These are phyloP conservation scores for Monosporozyma aquatica DNA, from an alignment of 805 yeast species.

Conservation along the genomic window DNA sequence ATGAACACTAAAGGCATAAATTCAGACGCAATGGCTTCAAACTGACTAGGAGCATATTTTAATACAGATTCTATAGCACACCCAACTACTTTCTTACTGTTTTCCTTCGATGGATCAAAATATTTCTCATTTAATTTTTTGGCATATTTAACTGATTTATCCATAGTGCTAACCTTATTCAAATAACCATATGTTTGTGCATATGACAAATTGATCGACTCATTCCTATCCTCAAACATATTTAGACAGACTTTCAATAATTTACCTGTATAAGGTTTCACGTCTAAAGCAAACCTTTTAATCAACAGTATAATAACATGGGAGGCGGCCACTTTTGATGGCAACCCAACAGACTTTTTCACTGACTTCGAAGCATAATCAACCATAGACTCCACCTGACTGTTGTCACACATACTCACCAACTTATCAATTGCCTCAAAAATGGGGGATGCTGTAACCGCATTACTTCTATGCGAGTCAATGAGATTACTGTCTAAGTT, in stretches of 20 bases:
- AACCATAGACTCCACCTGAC: conserved; percentile 38
- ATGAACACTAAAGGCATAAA: conserved; percentile 73
- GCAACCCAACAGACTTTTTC: conserved; percentile 72
- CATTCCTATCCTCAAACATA: conserved; percentile 63
- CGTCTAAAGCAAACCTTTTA: conserved; percentile 40
- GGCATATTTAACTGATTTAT: conserved; percentile 46
- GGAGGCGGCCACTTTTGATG: conserved; percentile 82
- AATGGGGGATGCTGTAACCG: conserved; percentile 74
- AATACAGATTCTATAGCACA: conserved; percentile 57
- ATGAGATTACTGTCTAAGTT: conserved; percentile 62
- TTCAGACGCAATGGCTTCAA: conserved; percentile 49
- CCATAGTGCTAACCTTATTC: conserved; percentile 50
- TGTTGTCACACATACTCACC: conserved; percentile 46
- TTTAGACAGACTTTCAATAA: conserved; percentile 47
- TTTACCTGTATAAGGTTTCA: conserved; percentile 49
- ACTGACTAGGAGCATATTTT: conserved; percentile 58
- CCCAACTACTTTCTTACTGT: conserved; percentile 44
- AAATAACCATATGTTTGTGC: conserved; percentile 76
- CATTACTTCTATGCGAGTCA: conserved; percentile 66
- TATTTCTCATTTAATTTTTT: conserved; percentile 43
- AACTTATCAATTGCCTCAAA: conserved; percentile 77
- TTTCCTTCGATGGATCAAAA: conserved; percentile 42
- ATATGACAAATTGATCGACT: conserved; percentile 62
- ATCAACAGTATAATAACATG: conserved; percentile 59
- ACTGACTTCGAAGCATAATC: conserved; percentile 45